Evolutionary conservation across 2,329 filamentous ascomycete genomes (phyloP).

Genomic region (Aspergillus sclerotialis): DNA sequence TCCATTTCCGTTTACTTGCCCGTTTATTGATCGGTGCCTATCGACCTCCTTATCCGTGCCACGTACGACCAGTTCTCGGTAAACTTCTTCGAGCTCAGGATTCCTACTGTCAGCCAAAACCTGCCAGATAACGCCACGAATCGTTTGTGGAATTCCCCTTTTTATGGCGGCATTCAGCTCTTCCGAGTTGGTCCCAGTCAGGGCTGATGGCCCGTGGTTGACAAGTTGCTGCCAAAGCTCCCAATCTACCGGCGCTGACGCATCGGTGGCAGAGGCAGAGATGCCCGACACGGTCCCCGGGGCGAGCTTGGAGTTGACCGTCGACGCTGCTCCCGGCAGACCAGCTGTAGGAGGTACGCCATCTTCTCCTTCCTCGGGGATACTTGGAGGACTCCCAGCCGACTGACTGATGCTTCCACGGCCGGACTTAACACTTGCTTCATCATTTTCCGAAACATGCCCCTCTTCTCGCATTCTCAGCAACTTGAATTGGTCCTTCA

Average conservation of each 20-base stretch:
- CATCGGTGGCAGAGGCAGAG: conserved; percentile 60
- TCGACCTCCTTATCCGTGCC: conserved; percentile 76
- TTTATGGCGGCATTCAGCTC: conserved; percentile 88
- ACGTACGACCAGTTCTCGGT: conserved; percentile 69
- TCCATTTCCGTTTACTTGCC: conserved; percentile 46
- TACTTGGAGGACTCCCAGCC: conserved; percentile 42
- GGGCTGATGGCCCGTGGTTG: conserved; percentile 83
- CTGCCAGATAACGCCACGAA: conserved; percentile 98
- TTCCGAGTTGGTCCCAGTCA: conserved; percentile 79
- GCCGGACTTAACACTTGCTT: conserved; percentile 43
- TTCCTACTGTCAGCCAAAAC: conserved; percentile 93
- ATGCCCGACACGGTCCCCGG: conserved; percentile 82
- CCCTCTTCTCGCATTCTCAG: conserved; percentile 69
- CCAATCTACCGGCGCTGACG: conserved; percentile 78
- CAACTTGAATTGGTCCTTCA: conserved; percentile 73
- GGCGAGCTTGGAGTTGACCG: conserved; percentile 63
- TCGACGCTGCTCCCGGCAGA: conserved; percentile 49
- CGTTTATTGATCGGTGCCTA: conserved; percentile 47
- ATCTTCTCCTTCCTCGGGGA: conserved; percentile 41
- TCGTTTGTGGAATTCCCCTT: conserved; percentile 86
- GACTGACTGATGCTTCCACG: conserved; percentile 35
- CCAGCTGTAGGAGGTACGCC: conserved; percentile 25
- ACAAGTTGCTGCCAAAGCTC: conserved; percentile 96
- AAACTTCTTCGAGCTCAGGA: conserved; percentile 79
- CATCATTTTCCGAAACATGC: conserved; percentile 51